Evolutionary conservation across 1,139 yeast species (phyloP), one percentile per base, ranked within the genome.

Genomic region (Diutina siamensis): DNA sequence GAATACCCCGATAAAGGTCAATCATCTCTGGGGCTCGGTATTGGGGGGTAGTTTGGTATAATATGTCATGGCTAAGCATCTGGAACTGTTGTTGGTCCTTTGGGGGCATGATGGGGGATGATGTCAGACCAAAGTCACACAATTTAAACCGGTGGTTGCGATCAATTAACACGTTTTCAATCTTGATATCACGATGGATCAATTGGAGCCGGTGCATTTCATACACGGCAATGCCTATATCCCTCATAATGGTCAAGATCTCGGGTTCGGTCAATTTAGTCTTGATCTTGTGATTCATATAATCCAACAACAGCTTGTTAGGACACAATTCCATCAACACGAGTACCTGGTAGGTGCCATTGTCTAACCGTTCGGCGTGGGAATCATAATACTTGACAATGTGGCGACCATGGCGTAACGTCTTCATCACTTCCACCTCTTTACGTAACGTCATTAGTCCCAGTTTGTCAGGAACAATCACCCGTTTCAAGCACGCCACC

Each of bases 1-100:
- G 94, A 49, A 83, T 73, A 3, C 94, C 86, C 51, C 83, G 74
- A 51, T 83, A 77, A 41, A 92, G 71, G 62, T 92, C 97, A 46
- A 94, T 75, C 98, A 92, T 92, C 62, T 92, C 98, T 0, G 98
- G 98, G 1, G 95, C 74, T 53, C 98, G 72, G 62, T 92, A 92
- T 61, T 92, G 98, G n/a, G 97, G 95, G 2, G 98, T 92, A 0
- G 98, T 92, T 61, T 92, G 94, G 51, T 82, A 81, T 68, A 85
- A 78, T 48, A 92, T 77, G 57, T 92, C 97, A 53, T 85, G 86
- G 51, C 84, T 85, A 44, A 89, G 63, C 15, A 74, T 65, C 46
- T 80, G 80, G 54, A 81, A 70, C 56, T 84, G 95, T 48, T 76
- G 78, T 8, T 78, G 71, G 50, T 72, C 76, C 48, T 72, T 65